Base-by-base conservation (phyloP, 163 green algal species). In the Chloromonas sp. region DNA sequence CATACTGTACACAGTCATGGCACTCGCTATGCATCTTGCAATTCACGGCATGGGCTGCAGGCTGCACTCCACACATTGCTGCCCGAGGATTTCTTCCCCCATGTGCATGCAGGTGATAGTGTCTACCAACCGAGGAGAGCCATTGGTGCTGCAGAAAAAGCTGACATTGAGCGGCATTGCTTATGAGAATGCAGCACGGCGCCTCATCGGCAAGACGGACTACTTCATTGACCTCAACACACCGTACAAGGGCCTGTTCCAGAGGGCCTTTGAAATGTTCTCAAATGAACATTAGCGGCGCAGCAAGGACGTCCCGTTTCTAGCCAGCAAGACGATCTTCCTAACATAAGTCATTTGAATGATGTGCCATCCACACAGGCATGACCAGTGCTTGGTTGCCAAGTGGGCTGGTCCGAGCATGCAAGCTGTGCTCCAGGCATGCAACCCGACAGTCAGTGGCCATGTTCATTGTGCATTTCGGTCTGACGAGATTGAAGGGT, bases 131-230 rank as follows among this genome's bases (percentile, higher is more conserved):
- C 89, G 94, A 71, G 95, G 95, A 66, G 95, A 97, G 90, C 95
- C 95, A 58, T 88, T 98, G 15, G 94, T 98, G 85, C 90, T 97
- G 85, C 94, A 95, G 86, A 96, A 97, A 89, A 95, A 97, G 91
- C 91, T 97, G 83, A 95, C 91, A 13, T 87, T 97, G 71, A 94
- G 91, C 14, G 95, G 94, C 60, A 96, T 97, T 86, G 95, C 95
- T 0, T 96, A 95, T 90, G 95, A 98, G 86, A 95, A 95, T 86
- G 91, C 93, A 60, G 93, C 94, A 66, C 89, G 93, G 76, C 87
- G 93, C 60, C 85, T 98, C 61, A 94, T 89, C 57, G 86, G 86
- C 14, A 89, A 89, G 83, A 84, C 90, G 86, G 89, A 92, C 78
- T 92, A 91, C 83, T 91, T 92, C 62, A 84, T 92, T 8, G 89